Evolutionary conservation across 2,329 filamentous ascomycete genomes (phyloP).

Genomic region (Fusarium sp.): DNA sequence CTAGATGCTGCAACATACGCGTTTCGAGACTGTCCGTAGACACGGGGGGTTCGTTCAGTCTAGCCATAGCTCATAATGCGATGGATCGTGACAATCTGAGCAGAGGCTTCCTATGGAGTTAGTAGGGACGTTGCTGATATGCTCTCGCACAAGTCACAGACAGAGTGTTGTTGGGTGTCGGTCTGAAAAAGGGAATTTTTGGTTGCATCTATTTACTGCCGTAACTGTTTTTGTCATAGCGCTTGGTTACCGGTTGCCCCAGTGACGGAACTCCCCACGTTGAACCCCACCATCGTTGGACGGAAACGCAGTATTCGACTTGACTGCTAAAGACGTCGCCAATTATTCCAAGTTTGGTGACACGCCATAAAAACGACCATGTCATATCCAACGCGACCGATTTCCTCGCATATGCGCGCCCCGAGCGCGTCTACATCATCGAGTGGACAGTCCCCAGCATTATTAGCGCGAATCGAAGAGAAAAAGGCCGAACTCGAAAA

Average conservation of each 20-base stretch:
- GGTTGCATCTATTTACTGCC: conserved; percentile 48
- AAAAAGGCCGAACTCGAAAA: conserved; percentile 86
- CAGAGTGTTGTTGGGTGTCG: conserved; percentile 37
- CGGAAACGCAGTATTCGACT: conserved; percentile 27
- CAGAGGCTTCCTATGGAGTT: conserved; percentile 26
- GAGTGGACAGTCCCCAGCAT: conserved; percentile 72
- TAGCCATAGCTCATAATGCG: conserved; percentile 71
- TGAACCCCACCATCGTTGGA: conserved; percentile 40
- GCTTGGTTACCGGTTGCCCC: conserved; percentile 43
- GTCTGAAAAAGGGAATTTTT: conserved; percentile 40
- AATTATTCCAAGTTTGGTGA: background rate
- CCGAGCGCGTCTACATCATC: conserved; percentile 60
- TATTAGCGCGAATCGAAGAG: conserved; percentile 81
- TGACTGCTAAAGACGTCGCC: background rate
- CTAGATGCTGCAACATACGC: conserved; percentile 60
- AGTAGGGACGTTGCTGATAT: conserved; percentile 19
- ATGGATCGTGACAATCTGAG: conserved; percentile 6
- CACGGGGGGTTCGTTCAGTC: conserved; percentile 78
- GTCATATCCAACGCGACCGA: conserved; percentile 65
- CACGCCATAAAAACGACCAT: conserved; percentile 47
- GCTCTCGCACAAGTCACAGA: conserved; percentile 23
- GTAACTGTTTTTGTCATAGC: conserved; percentile 42
- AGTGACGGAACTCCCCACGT: conserved; percentile 38
- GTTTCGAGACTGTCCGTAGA: conserved; percentile 76
- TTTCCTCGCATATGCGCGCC: conserved; percentile 75